Conservation (phyloP, 768 basidiomycete species). For the Mycena vulgaris region DNA sequence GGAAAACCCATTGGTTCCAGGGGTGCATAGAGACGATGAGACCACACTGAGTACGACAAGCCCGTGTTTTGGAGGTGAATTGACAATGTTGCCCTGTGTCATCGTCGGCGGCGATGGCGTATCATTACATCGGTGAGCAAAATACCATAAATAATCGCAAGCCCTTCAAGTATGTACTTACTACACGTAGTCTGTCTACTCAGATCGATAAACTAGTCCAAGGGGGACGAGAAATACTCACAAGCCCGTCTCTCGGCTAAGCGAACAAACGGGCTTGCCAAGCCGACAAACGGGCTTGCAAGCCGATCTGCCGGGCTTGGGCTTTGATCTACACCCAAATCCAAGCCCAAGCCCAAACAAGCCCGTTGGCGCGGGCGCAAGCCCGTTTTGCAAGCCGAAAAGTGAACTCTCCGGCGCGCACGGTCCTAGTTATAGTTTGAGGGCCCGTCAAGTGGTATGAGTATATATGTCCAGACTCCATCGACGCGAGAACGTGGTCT, state of each 20-base stretch:
- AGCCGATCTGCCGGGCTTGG: constrained; percentile 1
- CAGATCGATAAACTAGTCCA: constrained; percentile 5
- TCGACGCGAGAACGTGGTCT: no score
- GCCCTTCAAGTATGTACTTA: constrained; percentile 1
- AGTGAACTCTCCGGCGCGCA: no score
- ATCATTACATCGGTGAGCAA: constrained; percentile 14
- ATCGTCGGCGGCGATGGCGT: constrained; percentile 4
- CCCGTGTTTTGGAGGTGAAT: neutral
- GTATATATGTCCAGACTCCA: no score
- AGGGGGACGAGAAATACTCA: constrained; percentile 5
- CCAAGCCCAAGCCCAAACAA: neutral
- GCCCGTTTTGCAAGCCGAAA: constrained; percentile 11
- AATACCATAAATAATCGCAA: constrained; percentile 7
- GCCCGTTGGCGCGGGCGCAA: constrained; percentile 4
- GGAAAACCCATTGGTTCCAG: no score
- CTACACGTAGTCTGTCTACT: constrained; percentile 1
- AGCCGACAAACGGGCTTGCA: constrained; percentile 11
- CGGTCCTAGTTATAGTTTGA: no score
- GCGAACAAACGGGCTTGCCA: constrained; percentile 10
- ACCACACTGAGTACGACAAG: no score
- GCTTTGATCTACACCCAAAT: constrained; percentile 1
- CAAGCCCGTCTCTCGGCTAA: neutral
- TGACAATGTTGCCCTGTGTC: constrained; percentile 11
- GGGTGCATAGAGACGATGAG: no score
- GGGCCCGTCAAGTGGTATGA: no score